Conservation (phyloP, 768 basidiomycete genomes). For the Lactifluus rugatus region DNA sequence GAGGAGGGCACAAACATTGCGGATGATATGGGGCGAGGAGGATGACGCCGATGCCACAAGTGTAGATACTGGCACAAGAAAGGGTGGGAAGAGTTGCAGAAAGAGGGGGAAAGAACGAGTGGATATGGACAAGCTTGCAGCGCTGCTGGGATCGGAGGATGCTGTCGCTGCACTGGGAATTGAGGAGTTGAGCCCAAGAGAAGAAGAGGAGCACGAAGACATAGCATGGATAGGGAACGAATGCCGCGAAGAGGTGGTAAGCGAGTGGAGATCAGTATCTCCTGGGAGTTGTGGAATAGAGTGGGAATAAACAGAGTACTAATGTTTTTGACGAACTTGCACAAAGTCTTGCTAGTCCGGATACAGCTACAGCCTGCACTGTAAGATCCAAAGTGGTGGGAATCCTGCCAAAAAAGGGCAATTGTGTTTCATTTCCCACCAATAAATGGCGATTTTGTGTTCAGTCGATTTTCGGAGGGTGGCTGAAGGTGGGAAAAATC, state of each 20-base stretch:
- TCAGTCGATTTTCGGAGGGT: too few relatives aligned
- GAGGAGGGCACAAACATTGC: slow-evolving; percentile 16
- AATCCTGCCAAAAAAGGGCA: too few relatives aligned
- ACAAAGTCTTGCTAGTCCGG: too few relatives aligned
- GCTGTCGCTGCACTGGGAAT: background rate
- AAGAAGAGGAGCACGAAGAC: background rate
- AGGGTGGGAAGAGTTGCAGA: slow-evolving; percentile 15
- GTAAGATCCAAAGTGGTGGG: too few relatives aligned
- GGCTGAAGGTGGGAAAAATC: too few relatives aligned
- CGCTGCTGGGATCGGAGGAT: slow-evolving; percentile 32
- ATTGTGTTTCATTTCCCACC: too few relatives aligned
- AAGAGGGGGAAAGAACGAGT: slow-evolving; percentile 35
- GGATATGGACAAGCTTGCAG: slow-evolving; percentile 47
- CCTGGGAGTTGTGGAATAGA: background rate
- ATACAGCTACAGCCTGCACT: too few relatives aligned
- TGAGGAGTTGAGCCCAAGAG: background rate
- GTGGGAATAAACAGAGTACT: too few relatives aligned
- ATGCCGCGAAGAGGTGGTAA: background rate
- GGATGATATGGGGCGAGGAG: slow-evolving; percentile 16
- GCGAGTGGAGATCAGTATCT: background rate
- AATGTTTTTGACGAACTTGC: too few relatives aligned
- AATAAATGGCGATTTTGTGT: too few relatives aligned
- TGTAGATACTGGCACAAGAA: background rate
- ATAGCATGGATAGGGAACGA: background rate
- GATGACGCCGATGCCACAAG: slow-evolving; percentile 2